phyloP scores from a whole-genome alignment of 192 early-diverging fungal species.

The Backusella circina region DNA sequence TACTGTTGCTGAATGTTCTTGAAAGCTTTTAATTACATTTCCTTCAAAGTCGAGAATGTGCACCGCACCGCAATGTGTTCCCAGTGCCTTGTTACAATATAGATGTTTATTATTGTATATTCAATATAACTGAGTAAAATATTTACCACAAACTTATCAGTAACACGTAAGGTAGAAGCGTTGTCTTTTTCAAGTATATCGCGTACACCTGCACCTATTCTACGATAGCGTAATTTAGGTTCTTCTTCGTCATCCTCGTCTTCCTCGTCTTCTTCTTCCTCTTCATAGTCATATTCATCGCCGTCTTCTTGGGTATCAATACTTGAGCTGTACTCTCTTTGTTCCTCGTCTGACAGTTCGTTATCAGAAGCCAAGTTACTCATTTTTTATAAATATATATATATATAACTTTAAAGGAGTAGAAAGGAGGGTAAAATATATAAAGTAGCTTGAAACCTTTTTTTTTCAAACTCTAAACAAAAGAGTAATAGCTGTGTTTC shows the following conservation, averaged over 20 bases:
- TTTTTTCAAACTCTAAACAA: not conserved
- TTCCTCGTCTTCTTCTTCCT: conserved; percentile 41
- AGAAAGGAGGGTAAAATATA: not conserved
- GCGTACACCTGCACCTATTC: conserved; percentile 71
- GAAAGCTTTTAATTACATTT: conserved; percentile 82
- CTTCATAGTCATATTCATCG: conserved; percentile 26
- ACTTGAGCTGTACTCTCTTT: not conserved
- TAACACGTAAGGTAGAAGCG: conserved; percentile 75
- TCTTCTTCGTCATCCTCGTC: conserved; percentile 82
- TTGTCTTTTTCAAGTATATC: conserved; percentile 85
- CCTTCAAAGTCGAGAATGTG: conserved; percentile 91
- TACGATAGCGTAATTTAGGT: conserved; percentile 87
- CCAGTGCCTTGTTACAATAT: conserved; percentile 56
- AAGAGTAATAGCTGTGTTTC: not conserved
- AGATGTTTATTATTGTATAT: not conserved
- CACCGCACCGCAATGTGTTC: conserved; percentile 89
- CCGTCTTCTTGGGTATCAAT: conserved; percentile 60
- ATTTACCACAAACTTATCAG: conserved; percentile 79
- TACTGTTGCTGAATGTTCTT: conserved; percentile 81
- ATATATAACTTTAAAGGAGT: not conserved
- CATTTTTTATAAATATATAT: not conserved
- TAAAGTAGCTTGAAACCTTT: not conserved
- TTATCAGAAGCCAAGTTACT: not conserved
- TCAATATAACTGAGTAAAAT: not conserved
- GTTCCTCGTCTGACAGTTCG: not conserved